A percentile compares a stretch with the other conserved stretches of the same genome.
Evolutionary conservation across 176 grass and related monocot species (phyloP).

Genomic region (Miscanthus lutarioriparius): DNA sequence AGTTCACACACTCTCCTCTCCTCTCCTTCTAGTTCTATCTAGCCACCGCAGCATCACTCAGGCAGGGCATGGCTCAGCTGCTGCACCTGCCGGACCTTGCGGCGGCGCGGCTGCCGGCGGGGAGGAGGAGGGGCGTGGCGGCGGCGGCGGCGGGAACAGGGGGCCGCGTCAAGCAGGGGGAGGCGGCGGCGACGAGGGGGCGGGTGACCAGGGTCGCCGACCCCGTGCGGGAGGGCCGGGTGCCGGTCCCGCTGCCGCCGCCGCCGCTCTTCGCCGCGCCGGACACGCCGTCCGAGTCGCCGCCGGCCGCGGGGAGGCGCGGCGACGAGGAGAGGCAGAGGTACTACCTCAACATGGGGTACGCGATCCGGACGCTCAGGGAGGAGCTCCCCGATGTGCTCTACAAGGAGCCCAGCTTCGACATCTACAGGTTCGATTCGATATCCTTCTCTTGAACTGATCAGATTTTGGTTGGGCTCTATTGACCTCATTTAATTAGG

Average conservation of each 20-base stretch:
- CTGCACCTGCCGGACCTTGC: constrained; percentile 64
- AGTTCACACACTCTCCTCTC: too few species aligned
- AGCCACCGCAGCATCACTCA: not conserved
- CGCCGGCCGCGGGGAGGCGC: constrained; percentile 30
- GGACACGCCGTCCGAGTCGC: constrained; percentile 49
- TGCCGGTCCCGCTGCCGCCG: constrained; percentile 17
- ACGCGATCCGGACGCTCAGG: constrained; percentile 89
- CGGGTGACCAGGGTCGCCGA: constrained; percentile 72
- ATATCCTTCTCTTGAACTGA: not conserved
- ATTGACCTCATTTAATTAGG: not conserved
- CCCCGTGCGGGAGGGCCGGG: constrained; percentile 51
- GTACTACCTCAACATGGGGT: constrained; percentile 94
- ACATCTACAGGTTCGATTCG: constrained; percentile 73
- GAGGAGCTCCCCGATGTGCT: constrained; percentile 87
- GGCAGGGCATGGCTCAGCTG: constrained; percentile 48
- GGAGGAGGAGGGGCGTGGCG: constrained; percentile 9
- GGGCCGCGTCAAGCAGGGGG: constrained; percentile 54
- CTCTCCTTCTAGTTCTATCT: too few species aligned
- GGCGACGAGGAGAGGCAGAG: constrained; percentile 58
- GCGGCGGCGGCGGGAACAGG: not conserved
- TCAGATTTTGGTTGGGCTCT: not conserved
- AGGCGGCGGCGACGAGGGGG: constrained; percentile 35
- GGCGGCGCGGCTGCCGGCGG: constrained; percentile 22
- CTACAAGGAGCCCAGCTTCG: constrained; percentile 70
- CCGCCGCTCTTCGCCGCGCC: constrained; percentile 57